Conservation (phyloP, 2,329 filamentous ascomycete species). For the Cytospora piceicola region DNA sequence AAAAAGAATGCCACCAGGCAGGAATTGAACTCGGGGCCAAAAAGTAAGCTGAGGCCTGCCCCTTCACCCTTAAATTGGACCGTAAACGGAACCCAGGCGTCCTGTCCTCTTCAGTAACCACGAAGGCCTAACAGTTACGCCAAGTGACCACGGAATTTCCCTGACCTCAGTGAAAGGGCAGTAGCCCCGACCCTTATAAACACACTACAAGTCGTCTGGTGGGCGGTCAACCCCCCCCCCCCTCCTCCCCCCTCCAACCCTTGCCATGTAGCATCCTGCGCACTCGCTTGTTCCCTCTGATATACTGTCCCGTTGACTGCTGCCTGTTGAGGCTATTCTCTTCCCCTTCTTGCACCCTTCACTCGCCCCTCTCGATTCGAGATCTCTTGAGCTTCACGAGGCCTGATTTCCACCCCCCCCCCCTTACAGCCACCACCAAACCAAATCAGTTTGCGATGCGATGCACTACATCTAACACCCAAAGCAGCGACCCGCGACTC, state of each 20-base stretch:
- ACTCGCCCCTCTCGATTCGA: background rate
- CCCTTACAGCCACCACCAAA: too few species aligned
- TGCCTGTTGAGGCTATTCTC: background rate
- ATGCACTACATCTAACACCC: background rate
- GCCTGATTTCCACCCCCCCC: background rate
- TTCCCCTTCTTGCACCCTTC: background rate
- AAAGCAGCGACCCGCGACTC: background rate
- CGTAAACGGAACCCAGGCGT: background rate
- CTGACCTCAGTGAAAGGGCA: background rate
- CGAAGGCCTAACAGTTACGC: background rate
- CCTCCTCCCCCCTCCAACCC: background rate
- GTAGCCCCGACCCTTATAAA: background rate
- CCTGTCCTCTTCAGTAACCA: background rate
- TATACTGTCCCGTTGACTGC: background rate
- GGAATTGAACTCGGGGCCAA: background rate
- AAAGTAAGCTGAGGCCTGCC: background rate
- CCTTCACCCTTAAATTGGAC: background rate
- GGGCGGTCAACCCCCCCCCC: background rate
- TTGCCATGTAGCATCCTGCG: background rate
- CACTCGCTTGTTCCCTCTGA: background rate
- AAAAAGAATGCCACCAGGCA: background rate
- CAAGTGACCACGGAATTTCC: background rate
- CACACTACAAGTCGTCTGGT: background rate
- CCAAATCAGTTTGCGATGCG: background rate
- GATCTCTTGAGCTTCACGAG: background rate